A percentile compares a stretch with the other conserved stretches of the same genome.
Conservation (phyloP, 345 rosid species). For the Hibiscus mutabilis region DNA sequence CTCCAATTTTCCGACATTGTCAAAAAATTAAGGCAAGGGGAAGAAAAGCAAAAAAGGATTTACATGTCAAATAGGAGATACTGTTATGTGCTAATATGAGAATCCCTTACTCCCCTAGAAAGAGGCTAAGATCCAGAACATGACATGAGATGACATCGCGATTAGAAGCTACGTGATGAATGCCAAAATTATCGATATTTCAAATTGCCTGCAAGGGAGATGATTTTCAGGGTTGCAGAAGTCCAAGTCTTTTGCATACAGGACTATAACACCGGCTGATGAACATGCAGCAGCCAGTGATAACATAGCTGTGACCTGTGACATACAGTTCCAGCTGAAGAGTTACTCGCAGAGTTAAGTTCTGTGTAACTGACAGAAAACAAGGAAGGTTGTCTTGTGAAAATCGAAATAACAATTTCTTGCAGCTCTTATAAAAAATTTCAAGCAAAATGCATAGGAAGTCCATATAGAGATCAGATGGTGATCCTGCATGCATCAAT, state of each 20-base stretch:
- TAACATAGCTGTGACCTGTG: conserved; percentile 75
- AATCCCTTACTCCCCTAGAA: conserved; percentile 30
- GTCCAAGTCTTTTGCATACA: conserved; percentile 64
- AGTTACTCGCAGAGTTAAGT: neutral
- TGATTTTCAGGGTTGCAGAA: conserved; percentile 30
- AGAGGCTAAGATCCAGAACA: conserved; percentile 87
- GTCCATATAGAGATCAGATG: neutral
- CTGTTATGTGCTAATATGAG: neutral
- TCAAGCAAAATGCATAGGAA: neutral
- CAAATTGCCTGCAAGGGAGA: conserved; percentile 47
- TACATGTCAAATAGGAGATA: conserved; percentile 19
- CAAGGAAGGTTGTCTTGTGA: neutral
- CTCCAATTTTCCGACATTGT: conserved; percentile 1
- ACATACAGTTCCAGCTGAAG: neutral
- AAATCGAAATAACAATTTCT: neutral
- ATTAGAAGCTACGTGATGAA: conserved; percentile 67
- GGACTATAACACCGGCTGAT: conserved; percentile 79
- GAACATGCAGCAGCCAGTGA: conserved; percentile 93
- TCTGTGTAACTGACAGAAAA: neutral
- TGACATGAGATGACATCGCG: conserved; percentile 75
- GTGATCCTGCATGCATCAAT: neutral
- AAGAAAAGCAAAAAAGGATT: neutral
- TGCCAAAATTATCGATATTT: conserved; percentile 58
- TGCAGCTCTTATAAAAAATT: neutral
- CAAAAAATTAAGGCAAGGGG: neutral